Evolutionary conservation across 176 grass and related monocot genomes (phyloP), one percentile per base, ranked within the genome.

Genomic region (Triticum turgidum): DNA sequence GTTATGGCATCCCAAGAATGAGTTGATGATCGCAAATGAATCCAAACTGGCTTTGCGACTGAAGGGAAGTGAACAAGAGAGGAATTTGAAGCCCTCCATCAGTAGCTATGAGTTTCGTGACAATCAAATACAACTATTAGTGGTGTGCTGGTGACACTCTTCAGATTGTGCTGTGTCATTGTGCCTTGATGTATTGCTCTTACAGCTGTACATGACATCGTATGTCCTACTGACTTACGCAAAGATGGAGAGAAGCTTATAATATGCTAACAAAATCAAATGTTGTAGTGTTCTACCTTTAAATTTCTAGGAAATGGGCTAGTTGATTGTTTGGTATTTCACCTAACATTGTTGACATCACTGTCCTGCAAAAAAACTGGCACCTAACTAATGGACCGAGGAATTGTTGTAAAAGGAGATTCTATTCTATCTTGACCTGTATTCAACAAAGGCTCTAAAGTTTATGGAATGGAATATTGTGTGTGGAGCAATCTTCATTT

Each of bases 351-450:
- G 44, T 73, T 38, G 29, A 44, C 65, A 38, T 5, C 13, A 54
- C 65, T 85, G 73, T 65, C 73, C 30, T 39, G 21, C 15, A 54
- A 5, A 52, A 51, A 44, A 65, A 37, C 8, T 12, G 33, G 15
- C 11, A 35, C 59, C 58, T 65, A 84, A 73, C 34, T 41, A 65
- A 82, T 82, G 69, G 79, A 67, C 79, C 79, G 75, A 42, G 11
- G 79, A 75, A 56, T 67, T 82, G 44, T 76, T 87, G 79, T 76
- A 45, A 82, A 74, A 58, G 69, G 24, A 14, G 14, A 82, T 76
- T 82, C 78, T 54, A 54, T 54, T 54, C 51, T 75, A 33, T 71
- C 14, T 56, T 87, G 69, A 54, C 41, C 32, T 74, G 32, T 27
- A 64, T 63, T 81, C 67, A 63, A 37, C 66, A 81, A 61, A 71